A percentile compares a stretch with the other conserved stretches of the same genome.
Evolutionary conservation across 208 protist species (phyloP).

Genomic region (Herpetomonas tarakana): DNA sequence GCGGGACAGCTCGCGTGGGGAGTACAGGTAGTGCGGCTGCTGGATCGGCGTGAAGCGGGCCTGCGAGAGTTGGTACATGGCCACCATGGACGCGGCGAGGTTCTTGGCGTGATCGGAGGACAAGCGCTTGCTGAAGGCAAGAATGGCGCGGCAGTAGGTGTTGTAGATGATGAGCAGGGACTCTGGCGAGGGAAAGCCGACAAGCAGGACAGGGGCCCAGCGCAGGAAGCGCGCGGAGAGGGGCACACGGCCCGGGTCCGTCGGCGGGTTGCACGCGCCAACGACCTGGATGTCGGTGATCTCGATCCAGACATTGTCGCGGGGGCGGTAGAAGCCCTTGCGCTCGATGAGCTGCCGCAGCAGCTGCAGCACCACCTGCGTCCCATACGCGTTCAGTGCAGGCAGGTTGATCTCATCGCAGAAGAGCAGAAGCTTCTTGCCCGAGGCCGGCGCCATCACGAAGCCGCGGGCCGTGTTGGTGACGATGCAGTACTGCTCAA

Average conservation of each 20-base stretch:
- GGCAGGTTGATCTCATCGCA: conserved; percentile 99
- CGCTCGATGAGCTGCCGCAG: conserved; percentile 98
- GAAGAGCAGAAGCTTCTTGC: conserved; percentile 97
- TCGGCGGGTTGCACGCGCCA: conserved; percentile 98
- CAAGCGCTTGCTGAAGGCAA: conserved; percentile 74
- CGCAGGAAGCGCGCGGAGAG: conserved; percentile 96
- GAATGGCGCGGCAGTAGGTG: conserved; percentile 96
- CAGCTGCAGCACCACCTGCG: conserved; percentile 97
- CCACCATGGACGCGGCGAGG: conserved; percentile 95
- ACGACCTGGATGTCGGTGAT: conserved; percentile 97
- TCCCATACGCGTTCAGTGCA: conserved; percentile 96
- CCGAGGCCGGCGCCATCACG: conserved; percentile 86
- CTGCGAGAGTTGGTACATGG: conserved; percentile 94
- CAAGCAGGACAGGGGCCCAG: conserved; percentile 97
- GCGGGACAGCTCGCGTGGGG: conserved; percentile 97
- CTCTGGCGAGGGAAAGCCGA: conserved; percentile 97
- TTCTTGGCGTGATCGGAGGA: conserved; percentile 35
- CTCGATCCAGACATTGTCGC: conserved; percentile 92
- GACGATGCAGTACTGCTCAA: conserved; percentile 97
- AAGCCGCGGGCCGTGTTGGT: conserved; percentile 88
- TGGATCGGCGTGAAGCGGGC: conserved; percentile 92
- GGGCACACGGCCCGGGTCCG: conserved; percentile 96
- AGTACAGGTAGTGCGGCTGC: conserved; percentile 99
- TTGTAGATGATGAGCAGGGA: conserved; percentile 98
- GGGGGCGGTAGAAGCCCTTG: conserved; percentile 94